Base-by-base conservation (phyloP, 2,329 filamentous ascomycete genomes). In the Rutstroemia sp. region DNA sequence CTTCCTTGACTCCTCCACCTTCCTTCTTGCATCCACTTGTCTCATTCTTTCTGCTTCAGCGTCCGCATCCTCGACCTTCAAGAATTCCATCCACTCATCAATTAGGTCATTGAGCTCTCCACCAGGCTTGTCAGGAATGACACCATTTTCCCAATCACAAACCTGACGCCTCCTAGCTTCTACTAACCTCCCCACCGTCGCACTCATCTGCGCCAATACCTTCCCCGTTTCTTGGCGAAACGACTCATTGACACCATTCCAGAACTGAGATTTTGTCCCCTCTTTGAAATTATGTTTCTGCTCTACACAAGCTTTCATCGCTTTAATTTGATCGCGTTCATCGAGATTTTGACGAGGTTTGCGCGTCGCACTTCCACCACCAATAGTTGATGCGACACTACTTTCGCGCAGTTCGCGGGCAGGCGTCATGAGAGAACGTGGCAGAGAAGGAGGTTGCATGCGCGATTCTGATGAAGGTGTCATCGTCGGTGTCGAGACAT, bases 311-410 rank as follows among this genome's bases (percentile, higher is more conserved):
- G 66, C 60, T 57, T 67, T 68, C 27, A 69, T 41, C 64, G 68
- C 68, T 5, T 64, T 52, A 21, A 69, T 60, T 44, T 69, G 67
- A 57, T 69, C 67, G 47, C 61, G 63, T 57, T 69, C 67, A 50
- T 68, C 67, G 7, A 69, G 59, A 59, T 69, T 69, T 50, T 68
- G 66, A 17, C 67, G 62, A 30, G 66, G 67, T 62, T 69, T 69
- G 58, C 67, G 65, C 63, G 64, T 53, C 25, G 59, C 63, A 49
- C 62, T 63, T 27, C 65, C 65, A n/a, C 59, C 60, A 17, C 66
- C 65, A 23, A 64, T 60, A 14, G 61, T 59, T 8, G 65, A 66
- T 9, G 62, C 49, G 17, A 66, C 64, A 3, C 65, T 68, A 39
- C 62, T 61, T 58, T 69, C 67, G 51, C 67, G 63, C 53, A 67